A percentile compares a stretch with the other conserved stretches of the same genome.
These are phyloP conservation scores for Glomus cerebriforme DNA, from an alignment of 192 early-diverging fungal species.

Conservation along the genomic window DNA sequence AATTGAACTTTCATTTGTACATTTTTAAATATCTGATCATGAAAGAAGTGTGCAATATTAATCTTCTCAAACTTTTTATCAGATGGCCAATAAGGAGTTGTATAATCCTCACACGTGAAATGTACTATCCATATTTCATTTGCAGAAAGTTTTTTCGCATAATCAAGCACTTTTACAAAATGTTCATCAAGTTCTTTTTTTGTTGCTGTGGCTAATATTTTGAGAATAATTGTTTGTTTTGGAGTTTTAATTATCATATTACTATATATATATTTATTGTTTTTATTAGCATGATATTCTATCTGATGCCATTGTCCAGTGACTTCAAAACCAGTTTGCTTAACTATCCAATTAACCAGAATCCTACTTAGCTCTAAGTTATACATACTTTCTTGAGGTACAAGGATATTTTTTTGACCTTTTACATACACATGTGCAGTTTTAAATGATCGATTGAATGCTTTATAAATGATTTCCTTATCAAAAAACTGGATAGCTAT, in stretches of 20 bases:
- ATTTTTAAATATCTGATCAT: slow-evolving; percentile 22
- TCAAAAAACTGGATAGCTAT: slow-evolving; percentile 30
- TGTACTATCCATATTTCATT: slow-evolving; percentile 32
- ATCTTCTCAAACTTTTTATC: slow-evolving; percentile 8
- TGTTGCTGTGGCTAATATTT: too few species aligned
- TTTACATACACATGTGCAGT: slow-evolving; percentile 15
- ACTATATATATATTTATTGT: slow-evolving; percentile 25
- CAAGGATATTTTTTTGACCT: neutral
- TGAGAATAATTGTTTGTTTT: too few species aligned
- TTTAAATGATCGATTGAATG: slow-evolving; percentile 29
- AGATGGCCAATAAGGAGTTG: slow-evolving; percentile 29
- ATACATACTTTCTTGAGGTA: slow-evolving; percentile 39
- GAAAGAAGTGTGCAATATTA: slow-evolving; percentile 33
- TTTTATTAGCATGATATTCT: slow-evolving; percentile 26
- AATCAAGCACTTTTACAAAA: slow-evolving; percentile 12
- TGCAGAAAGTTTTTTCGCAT: slow-evolving; percentile 25
- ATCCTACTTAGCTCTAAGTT: slow-evolving; percentile 36
- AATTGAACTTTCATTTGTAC: too few species aligned
- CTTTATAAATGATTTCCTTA: slow-evolving; percentile 30
- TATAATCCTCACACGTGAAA: slow-evolving; percentile 35
- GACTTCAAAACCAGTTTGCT: too few species aligned
- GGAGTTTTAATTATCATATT: slow-evolving; percentile 31
- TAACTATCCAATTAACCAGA: slow-evolving; percentile 32
- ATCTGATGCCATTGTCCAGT: slow-evolving; percentile 35
- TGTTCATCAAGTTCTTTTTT: too few species aligned